phyloP scores from a whole-genome alignment of 169 alveolate genomes.

The Babesia sp. region DNA sequence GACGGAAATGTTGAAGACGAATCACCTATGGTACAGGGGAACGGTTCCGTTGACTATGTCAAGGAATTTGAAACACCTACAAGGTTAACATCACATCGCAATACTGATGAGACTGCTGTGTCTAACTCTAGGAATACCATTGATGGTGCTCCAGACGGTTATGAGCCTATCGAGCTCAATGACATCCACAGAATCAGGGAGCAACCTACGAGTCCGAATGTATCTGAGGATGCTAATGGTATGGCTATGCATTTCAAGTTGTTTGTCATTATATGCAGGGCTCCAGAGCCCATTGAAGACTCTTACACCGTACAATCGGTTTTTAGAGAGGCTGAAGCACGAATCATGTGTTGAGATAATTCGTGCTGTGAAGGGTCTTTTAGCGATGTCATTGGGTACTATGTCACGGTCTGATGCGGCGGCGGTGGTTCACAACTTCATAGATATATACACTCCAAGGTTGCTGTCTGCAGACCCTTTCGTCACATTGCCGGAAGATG shows the following conservation, averaged over 20 bases:
- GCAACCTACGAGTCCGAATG: background rate
- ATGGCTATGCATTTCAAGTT: background rate
- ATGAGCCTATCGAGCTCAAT: constrained; percentile 1
- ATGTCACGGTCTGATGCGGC: constrained; percentile 73
- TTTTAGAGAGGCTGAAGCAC: constrained; percentile 77
- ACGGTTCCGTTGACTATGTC: background rate
- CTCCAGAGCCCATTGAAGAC: constrained; percentile 18
- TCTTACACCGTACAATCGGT: constrained; percentile 75
- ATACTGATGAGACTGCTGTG: background rate
- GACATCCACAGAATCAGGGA: background rate
- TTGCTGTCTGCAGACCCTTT: constrained; percentile 44
- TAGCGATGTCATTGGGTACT: constrained; percentile 63
- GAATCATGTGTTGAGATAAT: constrained; percentile 75
- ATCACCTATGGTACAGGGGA: background rate
- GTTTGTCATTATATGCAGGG: background rate
- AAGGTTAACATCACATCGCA: background rate
- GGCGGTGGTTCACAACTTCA: constrained; percentile 67
- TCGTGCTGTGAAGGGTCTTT: constrained; percentile 66
- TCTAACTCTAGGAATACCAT: background rate
- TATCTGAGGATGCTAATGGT: background rate
- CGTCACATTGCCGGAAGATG: constrained; percentile 39
- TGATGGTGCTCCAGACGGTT: background rate
- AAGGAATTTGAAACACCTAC: background rate
- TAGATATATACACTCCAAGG: constrained; percentile 60
- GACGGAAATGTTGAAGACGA: constrained; percentile 3